A percentile compares a stretch with the other conserved stretches of the same genome.
phyloP scores from a whole-genome alignment of 768 basidiomycete genomes.

The Lactifluus echinatus region DNA sequence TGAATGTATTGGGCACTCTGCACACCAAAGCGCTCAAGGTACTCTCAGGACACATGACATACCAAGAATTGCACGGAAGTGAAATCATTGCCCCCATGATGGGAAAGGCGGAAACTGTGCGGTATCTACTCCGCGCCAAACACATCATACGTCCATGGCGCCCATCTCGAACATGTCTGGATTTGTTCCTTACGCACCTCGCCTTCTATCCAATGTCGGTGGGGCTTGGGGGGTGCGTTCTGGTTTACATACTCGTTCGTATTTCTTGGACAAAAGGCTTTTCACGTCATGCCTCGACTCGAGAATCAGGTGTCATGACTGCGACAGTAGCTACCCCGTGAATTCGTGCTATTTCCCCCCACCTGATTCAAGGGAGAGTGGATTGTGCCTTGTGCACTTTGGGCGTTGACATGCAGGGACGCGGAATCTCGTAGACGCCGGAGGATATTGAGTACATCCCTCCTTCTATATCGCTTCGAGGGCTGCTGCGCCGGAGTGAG shows the following conservation, averaged over 20 bases:
- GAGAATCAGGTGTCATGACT: neutral
- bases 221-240: neutral
- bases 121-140: constrained; percentile 10
- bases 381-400: constrained; percentile 2
- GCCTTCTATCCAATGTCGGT: constrained; percentile 1
- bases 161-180: neutral
- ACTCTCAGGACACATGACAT: constrained; percentile 14
- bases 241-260: neutral
- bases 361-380: constrained; percentile 2
- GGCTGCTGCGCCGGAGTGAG: constrained; percentile 32
- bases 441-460: constrained; percentile 46
- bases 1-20: constrained; percentile 18
- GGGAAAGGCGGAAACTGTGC: constrained; percentile 9
- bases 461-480: constrained; percentile 39
- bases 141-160: neutral
- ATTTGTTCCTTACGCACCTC: constrained; percentile 1
- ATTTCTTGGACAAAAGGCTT: neutral
- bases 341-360: neutral
- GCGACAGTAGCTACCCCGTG: neutral
- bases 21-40: constrained; percentile 11
- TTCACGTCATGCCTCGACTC: neutral
- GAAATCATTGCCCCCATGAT: constrained; percentile 5
- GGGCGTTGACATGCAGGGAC: neutral
- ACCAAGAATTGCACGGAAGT: constrained; percentile 5
- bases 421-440: constrained; percentile 40